phyloP scores from a whole-genome alignment of 1,139 yeast species.

The Kazachstania sp. region DNA sequence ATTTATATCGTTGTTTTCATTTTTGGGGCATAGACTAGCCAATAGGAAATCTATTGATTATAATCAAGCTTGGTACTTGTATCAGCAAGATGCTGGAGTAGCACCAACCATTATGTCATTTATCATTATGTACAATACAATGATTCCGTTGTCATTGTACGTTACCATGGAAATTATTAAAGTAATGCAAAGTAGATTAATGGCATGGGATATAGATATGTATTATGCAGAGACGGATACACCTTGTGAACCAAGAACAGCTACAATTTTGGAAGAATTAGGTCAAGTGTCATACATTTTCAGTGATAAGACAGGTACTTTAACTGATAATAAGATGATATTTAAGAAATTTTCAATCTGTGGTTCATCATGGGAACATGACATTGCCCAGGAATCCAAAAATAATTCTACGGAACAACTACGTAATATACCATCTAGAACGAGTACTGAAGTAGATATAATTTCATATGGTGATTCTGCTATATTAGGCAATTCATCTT shows the following conservation, averaged over 20 bases:
- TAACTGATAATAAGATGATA: slow-evolving; percentile 85
- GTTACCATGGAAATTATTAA: slow-evolving; percentile 96
- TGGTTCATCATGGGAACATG: slow-evolving; percentile 88
- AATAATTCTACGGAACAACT: slow-evolving; percentile 2
- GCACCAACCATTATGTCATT: slow-evolving; percentile 93
- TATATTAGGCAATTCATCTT: slow-evolving; percentile 10
- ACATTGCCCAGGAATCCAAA: slow-evolving; percentile 40
- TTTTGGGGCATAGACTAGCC: slow-evolving; percentile 60
- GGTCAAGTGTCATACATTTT: slow-evolving; percentile 95
- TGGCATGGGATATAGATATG: slow-evolving; percentile 92
- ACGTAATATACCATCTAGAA: not conserved
- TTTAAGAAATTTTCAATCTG: slow-evolving; percentile 76
- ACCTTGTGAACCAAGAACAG: slow-evolving; percentile 91
- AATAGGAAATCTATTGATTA: slow-evolving; percentile 37
- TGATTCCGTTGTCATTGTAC: slow-evolving; percentile 88
- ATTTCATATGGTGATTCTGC: slow-evolving; percentile 16
- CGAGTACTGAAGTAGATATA: slow-evolving; percentile 14
- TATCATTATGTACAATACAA: slow-evolving; percentile 92
- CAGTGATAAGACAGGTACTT: slow-evolving; percentile 94
- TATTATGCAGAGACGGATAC: slow-evolving; percentile 77
- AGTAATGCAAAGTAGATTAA: slow-evolving; percentile 67
- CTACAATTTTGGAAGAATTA: slow-evolving; percentile 88
- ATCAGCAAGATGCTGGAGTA: slow-evolving; percentile 67
- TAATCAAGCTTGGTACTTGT: slow-evolving; percentile 63
- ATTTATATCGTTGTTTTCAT: slow-evolving; percentile 65